Evolutionary conservation across 768 basidiomycete genomes (phyloP), one percentile per base, ranked within the genome.

Genomic region (Tulasnella sp.): DNA sequence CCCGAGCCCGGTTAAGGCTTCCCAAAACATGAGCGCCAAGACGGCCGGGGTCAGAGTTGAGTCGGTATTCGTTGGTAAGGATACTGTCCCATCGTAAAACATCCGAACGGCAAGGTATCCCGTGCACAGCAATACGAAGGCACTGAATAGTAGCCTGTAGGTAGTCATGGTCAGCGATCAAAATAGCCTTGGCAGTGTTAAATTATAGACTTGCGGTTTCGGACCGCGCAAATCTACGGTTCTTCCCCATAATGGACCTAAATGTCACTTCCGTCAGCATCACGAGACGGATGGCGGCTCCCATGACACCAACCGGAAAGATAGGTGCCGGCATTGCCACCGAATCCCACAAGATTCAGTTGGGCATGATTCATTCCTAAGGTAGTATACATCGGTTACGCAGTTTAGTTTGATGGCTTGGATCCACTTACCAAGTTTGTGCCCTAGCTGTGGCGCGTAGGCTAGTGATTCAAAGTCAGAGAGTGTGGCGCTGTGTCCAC

Each of bases 401-500:
- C 15, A 1, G 19, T 37, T 29, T 46, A 23, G 2, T 11, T 17
- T 17, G 12, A 32, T 19, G 37, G 11, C 52, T 40, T 21, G 19
- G 37, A 11, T 19, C 17, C n/a, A 17, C 52, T 4, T 77, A 43
- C 75, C 72, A 15, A 94, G 76, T 37, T 80, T 77, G n/a, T 80
- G 70, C 1, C 85, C 86, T 4, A 94, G 76, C 66, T 94, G 90
- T 0, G 91, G 90, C 1, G 85, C 80, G 67, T 92, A 96, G 17
- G 88, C 90, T 82, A 42, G n/a, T 37, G 42, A 36, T 37, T 7
- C 19, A 31, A 15, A 12, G 39, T 31, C 31, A 45, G 29, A 14
- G 7, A 11, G 31, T 21, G 48, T 43, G 34, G n/a, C 25, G 31
- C 12, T 27, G 45, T 14, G 21, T 12, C 35, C 40, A 42, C 17